These are phyloP conservation scores for Phytophthora cajani DNA, from an alignment of 352 stramenopile species.

Conservation along the genomic window DNA sequence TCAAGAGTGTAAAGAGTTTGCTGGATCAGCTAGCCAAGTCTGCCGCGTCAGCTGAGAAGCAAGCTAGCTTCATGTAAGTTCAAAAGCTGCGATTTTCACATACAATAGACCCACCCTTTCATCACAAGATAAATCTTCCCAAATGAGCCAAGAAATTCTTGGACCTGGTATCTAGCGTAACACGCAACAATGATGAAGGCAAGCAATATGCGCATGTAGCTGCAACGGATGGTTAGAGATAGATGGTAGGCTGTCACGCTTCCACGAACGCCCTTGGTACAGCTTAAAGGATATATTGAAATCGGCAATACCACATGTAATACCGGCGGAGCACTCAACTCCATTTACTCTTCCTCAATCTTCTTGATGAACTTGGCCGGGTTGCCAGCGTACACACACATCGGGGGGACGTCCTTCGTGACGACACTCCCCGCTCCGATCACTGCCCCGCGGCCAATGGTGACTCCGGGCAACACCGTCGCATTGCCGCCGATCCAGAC, in stretches of 20 bases:
- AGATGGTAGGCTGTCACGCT: too few species aligned
- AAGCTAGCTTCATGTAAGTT: slow-evolving; percentile 59
- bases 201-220: too few species aligned
- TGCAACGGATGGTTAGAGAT: too few species aligned
- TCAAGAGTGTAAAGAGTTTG: slow-evolving; percentile 71
- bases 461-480: slow-evolving; percentile 76
- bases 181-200: too few species aligned
- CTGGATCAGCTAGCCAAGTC: slow-evolving; percentile 76
- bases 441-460: slow-evolving; percentile 63
- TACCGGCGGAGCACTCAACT: too few species aligned
- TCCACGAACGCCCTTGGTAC: too few species aligned
- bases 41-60: slow-evolving; percentile 48
- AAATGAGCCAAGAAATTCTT: too few species aligned
- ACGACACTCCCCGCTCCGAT: slow-evolving; percentile 85
- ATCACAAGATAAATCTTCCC: neutral
- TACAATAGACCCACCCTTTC: slow-evolving; percentile 25
- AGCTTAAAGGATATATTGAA: too few species aligned
- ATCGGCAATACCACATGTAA: too few species aligned
- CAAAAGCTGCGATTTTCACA: neutral
- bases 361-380: slow-evolving; percentile 80
- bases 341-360: slow-evolving; percentile 58
- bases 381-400: slow-evolving; percentile 70
- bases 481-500: slow-evolving; percentile 90
- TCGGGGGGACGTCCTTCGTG: slow-evolving; percentile 70
- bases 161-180: too few species aligned